Percentiles rank a stretch among this genome's conserved stretches.
These are phyloP conservation scores for Cydonia oblonga DNA, from an alignment of 331 rosid species.

Conservation along the genomic window DNA sequence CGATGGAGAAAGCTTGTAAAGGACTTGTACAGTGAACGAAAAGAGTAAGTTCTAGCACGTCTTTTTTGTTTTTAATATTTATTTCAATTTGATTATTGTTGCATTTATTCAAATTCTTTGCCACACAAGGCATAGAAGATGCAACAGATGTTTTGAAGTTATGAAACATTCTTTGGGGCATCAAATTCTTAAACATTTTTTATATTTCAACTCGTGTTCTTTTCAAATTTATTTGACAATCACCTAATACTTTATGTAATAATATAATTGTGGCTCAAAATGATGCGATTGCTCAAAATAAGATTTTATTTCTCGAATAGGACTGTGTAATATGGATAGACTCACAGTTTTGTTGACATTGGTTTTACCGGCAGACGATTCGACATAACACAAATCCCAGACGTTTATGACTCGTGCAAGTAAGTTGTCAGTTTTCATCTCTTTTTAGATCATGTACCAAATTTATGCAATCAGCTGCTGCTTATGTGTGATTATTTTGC, in stretches of 20 bases:
- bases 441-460: background rate
- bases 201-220: background rate
- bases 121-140: background rate
- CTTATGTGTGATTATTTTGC: background rate
- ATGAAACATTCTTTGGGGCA: background rate
- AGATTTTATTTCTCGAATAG: background rate
- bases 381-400: constrained; percentile 92
- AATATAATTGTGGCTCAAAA: background rate
- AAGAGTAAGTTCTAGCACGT: constrained; percentile 50
- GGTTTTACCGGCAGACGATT: constrained; percentile 54
- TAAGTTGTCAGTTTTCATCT: constrained; percentile 25
- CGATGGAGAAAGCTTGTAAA: constrained; percentile 98
- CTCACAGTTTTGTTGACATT: constrained; percentile 13
- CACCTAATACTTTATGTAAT: background rate
- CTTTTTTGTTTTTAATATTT: background rate
- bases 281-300: background rate
- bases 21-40: constrained; percentile 90
- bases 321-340: background rate
- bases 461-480: background rate
- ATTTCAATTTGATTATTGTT: background rate
- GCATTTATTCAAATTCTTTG: background rate
- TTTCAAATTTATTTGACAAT: background rate
- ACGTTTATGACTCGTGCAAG: constrained; percentile 99
- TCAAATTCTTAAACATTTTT: background rate
- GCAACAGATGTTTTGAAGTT: background rate